Evolutionary conservation across 2,329 filamentous ascomycete genomes (phyloP).

Genomic region (Penicillium sp.): DNA sequence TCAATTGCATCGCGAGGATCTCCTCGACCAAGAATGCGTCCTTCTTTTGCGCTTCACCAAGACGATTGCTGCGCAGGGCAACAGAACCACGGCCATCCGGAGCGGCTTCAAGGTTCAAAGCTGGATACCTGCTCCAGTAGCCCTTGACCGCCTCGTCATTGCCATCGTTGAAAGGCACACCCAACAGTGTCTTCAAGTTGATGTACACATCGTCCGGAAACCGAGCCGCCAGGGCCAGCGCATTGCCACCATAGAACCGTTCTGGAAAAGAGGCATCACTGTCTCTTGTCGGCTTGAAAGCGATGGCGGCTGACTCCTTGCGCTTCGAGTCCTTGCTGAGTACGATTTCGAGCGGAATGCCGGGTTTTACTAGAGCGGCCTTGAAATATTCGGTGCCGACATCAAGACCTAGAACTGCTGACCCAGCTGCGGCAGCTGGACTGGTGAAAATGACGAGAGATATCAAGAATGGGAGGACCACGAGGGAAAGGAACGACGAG

Average conservation of each 20-base stretch:
- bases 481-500: slow-evolving; percentile 46
- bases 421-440: slow-evolving; percentile 62
- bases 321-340: slow-evolving; percentile 96
- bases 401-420: slow-evolving; percentile 88
- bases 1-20: slow-evolving; percentile 91
- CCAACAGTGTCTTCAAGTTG: slow-evolving; percentile 90
- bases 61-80: slow-evolving; percentile 76
- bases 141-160: slow-evolving; percentile 61
- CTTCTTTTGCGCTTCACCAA: slow-evolving; percentile 66
- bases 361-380: slow-evolving; percentile 91
- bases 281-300: slow-evolving; percentile 83
- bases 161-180: slow-evolving; percentile 58
- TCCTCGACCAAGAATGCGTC: slow-evolving; percentile 79
- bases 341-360: slow-evolving; percentile 95
- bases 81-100: slow-evolving; percentile 65
- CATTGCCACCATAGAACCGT: slow-evolving; percentile 88
- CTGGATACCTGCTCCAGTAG: slow-evolving; percentile 78
- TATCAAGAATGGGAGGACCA: slow-evolving; percentile 56
- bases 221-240: slow-evolving; percentile 79
- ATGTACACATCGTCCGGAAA: slow-evolving; percentile 94
- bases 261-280: slow-evolving; percentile 76
- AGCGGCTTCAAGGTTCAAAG: slow-evolving; percentile 66
- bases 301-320: slow-evolving; percentile 88
- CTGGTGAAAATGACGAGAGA: slow-evolving; percentile 59
- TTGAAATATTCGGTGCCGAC: slow-evolving; percentile 97